Conservation (phyloP, 305 asterid genomes). For the Rubia peregrina region DNA sequence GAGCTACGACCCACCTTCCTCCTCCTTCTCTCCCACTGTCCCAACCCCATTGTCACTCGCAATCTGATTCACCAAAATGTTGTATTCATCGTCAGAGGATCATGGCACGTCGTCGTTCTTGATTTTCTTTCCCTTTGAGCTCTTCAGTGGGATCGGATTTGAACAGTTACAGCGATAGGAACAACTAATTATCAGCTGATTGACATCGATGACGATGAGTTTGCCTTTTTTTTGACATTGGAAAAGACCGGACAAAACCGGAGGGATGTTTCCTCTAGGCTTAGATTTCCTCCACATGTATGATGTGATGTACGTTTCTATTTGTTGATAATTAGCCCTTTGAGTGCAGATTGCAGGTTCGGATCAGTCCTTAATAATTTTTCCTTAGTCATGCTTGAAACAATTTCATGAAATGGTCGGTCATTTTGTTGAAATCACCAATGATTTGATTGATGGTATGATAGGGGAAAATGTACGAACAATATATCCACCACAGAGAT, state of each 20-base stretch:
- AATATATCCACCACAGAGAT: conserved; percentile 71
- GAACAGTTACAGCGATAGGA: no score
- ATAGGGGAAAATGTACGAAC: conserved; percentile 75
- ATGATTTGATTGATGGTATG: conserved; percentile 56
- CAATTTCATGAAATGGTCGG: conserved; percentile 94
- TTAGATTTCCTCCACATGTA: conserved; percentile 22
- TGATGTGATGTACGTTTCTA: background rate
- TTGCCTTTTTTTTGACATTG: conserved; percentile 72
- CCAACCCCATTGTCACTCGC: no score
- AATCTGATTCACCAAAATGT: no score
- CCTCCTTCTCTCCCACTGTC: no score
- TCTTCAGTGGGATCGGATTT: no score
- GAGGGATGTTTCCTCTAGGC: conserved; percentile 93
- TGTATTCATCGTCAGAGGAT: no score
- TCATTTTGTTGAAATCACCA: conserved; percentile 85
- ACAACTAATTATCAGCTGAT: no score
- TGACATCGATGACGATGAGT: no score
- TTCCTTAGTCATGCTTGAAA: conserved; percentile 84
- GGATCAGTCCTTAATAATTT: conserved; percentile 93
- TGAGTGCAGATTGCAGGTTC: conserved; percentile 78
- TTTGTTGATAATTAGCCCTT: background rate
- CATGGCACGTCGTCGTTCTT: no score
- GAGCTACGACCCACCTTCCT: no score
- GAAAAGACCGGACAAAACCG: conserved; percentile 50
- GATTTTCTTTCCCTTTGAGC: no score